Evolutionary conservation across 129 eudicot genomes (phyloP).

Genomic region (Ambrosia artemisiifolia): DNA sequence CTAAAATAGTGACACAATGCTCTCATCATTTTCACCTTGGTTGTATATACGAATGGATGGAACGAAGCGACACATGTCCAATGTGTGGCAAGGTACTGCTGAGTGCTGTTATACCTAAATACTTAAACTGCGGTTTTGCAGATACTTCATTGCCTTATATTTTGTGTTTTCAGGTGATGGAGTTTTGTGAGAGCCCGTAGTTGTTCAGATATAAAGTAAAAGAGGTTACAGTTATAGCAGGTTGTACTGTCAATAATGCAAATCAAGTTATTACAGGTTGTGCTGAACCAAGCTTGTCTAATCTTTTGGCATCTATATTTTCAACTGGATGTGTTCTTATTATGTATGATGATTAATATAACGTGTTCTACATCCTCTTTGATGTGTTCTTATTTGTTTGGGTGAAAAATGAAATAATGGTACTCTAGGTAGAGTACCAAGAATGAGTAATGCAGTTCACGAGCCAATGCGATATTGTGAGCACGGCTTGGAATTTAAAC

Average conservation of each 20-base stretch:
- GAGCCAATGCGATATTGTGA: too few relatives aligned
- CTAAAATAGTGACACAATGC: slow-evolving; percentile 56
- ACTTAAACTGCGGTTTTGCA: background rate
- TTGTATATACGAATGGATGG: slow-evolving; percentile 86
- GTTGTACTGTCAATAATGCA: slow-evolving; percentile 24
- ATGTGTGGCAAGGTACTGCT: slow-evolving; percentile 52
- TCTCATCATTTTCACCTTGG: slow-evolving; percentile 70
- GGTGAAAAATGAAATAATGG: background rate
- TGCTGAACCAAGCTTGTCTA: slow-evolving; percentile 19
- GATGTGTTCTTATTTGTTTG: background rate
- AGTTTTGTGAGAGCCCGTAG: slow-evolving; percentile 37
- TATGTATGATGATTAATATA: slow-evolving; percentile 14
- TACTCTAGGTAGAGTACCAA: background rate
- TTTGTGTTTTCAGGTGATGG: slow-evolving; percentile 33
- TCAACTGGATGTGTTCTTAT: slow-evolving; percentile 9
- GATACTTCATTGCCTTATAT: background rate
- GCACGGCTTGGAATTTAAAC: too few relatives aligned
- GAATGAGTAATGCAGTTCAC: background rate
- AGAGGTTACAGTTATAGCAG: slow-evolving; percentile 17
- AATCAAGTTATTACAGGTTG: slow-evolving; percentile 15
- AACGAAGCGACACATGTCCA: slow-evolving; percentile 65
- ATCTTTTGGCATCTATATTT: slow-evolving; percentile 13
- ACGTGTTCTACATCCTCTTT: background rate
- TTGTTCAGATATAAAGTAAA: slow-evolving; percentile 9
- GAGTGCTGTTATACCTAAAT: background rate